These are phyloP conservation scores for Coniferiporia weirii DNA, from an alignment of 1,284 basidiomycete species.

Conservation along the genomic window DNA sequence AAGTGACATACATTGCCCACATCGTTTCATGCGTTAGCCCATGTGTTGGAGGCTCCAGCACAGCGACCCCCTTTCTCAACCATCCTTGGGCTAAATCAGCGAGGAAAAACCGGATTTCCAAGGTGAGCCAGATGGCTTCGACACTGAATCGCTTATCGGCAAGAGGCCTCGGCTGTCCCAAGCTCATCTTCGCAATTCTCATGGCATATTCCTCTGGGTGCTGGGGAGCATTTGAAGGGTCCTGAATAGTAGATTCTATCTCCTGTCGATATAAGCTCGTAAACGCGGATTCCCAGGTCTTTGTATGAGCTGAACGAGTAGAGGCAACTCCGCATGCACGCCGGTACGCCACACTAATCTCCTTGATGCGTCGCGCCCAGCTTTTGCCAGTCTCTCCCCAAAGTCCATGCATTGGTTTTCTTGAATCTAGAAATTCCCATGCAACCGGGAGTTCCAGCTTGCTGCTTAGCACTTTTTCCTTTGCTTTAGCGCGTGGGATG, in stretches of 20 bases:
- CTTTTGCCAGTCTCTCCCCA: constrained; percentile 26
- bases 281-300: constrained; percentile 51
- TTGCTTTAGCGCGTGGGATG: background rate
- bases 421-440: constrained; percentile 23
- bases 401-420: constrained; percentile 25
- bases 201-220: constrained; percentile 42
- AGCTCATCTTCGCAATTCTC: constrained; percentile 38
- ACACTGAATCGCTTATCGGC: constrained; percentile 51
- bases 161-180: constrained; percentile 49
- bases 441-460: constrained; percentile 18
- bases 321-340: constrained; percentile 32
- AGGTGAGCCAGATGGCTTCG: constrained; percentile 45
- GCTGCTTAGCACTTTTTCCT: constrained; percentile 5
- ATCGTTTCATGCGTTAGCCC: constrained; percentile 18
- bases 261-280: constrained; percentile 44
- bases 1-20: constrained; percentile 37
- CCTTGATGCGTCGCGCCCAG: constrained; percentile 35
- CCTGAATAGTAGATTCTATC: constrained; percentile 31
- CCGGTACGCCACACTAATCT: constrained; percentile 33
- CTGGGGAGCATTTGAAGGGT: constrained; percentile 33
- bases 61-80: constrained; percentile 18
- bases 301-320: constrained; percentile 43
- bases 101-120: constrained; percentile 41
- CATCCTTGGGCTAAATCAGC: constrained; percentile 32
- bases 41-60: constrained; percentile 2